Conservation (phyloP, 345 rosid genomes). For the Melaleuca alternifolia region DNA sequence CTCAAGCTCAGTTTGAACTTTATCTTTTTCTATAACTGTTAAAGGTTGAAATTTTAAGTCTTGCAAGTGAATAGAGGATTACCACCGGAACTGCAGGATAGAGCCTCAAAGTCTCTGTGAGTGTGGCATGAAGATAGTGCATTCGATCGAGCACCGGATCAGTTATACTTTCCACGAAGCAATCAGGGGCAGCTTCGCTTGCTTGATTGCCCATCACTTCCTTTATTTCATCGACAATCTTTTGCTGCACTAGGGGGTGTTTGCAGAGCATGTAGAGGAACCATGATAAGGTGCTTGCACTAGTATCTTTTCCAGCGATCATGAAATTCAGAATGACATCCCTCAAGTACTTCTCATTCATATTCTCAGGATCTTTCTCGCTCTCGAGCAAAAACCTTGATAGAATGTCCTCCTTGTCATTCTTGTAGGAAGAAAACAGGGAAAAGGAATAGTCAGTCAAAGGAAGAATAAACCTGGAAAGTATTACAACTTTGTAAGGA, state of each 20-base stretch:
- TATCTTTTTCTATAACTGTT: not conserved
- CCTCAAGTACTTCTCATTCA: conserved; percentile 52
- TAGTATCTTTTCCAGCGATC: conserved; percentile 76
- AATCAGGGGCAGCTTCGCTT: conserved; percentile 11
- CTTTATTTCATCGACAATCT: conserved; percentile 41
- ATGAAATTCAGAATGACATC: conserved; percentile 65
- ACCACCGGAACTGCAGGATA: conserved; percentile 65
- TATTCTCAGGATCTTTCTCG: conserved; percentile 42
- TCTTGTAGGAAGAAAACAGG: conserved; percentile 14
- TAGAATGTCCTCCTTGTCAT: conserved; percentile 49
- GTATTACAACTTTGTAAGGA: not conserved
- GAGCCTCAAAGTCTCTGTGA: conserved; percentile 68
- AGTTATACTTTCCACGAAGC: conserved; percentile 26
- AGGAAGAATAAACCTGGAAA: not conserved
- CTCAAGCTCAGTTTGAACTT: not conserved
- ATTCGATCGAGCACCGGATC: conserved; percentile 42
- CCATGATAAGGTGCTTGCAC: conserved; percentile 56
- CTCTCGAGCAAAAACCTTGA: conserved; percentile 56
- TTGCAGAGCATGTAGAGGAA: conserved; percentile 72
- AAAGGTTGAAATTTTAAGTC: not conserved
- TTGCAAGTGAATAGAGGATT: not conserved
- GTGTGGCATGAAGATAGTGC: conserved; percentile 78
- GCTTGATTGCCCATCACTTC: conserved; percentile 13
- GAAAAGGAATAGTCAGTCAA: not conserved
- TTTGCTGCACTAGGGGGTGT: conserved; percentile 61